Conservation (phyloP, 495 filamentous ascomycete species). For the Aspergillus taichungensis region DNA sequence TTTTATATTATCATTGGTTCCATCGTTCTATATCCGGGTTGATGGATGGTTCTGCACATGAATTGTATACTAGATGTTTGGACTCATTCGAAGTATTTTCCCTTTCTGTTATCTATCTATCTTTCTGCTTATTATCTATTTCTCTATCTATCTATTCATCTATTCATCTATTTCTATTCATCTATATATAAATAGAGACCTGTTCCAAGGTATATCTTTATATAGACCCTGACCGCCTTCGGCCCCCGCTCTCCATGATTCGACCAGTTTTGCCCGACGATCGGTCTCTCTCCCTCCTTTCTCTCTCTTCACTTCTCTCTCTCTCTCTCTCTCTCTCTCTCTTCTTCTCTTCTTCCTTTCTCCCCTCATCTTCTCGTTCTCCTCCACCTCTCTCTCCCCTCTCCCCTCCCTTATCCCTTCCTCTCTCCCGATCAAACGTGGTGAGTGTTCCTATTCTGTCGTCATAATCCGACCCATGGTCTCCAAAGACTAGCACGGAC, state of each 20-base stretch:
- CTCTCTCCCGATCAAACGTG: background rate
- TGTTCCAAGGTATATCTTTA: too few species aligned
- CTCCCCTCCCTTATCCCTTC: background rate
- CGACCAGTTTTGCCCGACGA: conserved; percentile 1
- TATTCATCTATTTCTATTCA: too few species aligned
- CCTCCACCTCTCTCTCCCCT: background rate
- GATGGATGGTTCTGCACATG: too few species aligned
- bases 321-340: conserved; percentile 12
- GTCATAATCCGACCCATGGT: conserved; percentile 4
- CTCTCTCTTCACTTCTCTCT: background rate
- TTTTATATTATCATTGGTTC: background rate
- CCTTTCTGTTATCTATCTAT: too few species aligned
- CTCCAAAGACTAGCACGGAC: background rate
- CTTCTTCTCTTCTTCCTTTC: conserved; percentile 1
- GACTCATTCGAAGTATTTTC: too few species aligned
- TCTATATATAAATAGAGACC: too few species aligned
- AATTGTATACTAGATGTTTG: too few species aligned
- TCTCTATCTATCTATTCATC: too few species aligned
- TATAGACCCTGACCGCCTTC: background rate
- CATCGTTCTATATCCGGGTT: too few species aligned
- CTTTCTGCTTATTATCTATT: too few species aligned
- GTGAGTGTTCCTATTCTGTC: background rate
- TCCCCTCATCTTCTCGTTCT: conserved; percentile 11
- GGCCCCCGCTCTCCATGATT: background rate
- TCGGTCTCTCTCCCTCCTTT: background rate